Percentiles rank a stretch among this genome's conserved stretches.
These are phyloP conservation scores for Ophiocordyceps sinensis DNA, from an alignment of 2,329 filamentous ascomycete genomes.

Conservation along the genomic window DNA sequence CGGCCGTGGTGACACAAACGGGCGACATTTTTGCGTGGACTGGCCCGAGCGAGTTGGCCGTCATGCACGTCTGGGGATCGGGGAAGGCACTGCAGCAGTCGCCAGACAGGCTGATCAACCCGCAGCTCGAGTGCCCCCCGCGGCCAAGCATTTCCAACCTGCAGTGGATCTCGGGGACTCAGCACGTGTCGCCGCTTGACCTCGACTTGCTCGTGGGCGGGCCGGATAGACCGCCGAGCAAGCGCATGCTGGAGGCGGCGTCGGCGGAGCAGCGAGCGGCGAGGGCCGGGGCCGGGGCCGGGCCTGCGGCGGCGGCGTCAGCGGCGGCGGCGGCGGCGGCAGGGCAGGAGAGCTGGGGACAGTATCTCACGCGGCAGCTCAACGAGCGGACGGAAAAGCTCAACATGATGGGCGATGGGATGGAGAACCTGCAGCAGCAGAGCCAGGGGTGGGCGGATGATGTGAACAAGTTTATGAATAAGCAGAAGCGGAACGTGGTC, in stretches of 20 bases:
- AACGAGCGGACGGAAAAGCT: constrained; percentile 85
- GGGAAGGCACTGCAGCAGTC: constrained; percentile 47
- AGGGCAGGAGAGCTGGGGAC: constrained; percentile 49
- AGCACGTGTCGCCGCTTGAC: constrained; percentile 75
- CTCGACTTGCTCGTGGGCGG: constrained; percentile 86
- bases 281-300: constrained; percentile 19
- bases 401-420: constrained; percentile 66
- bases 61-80: constrained; percentile 75
- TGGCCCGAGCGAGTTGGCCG: constrained; percentile 69
- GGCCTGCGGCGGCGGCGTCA: constrained; percentile 13
- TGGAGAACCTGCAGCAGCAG: constrained; percentile 69
- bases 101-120: constrained; percentile 68
- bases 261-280: constrained; percentile 57
- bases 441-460: constrained; percentile 78
- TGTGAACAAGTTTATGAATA: constrained; percentile 71
- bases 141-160: constrained; percentile 89
- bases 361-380: constrained; percentile 75
- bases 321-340: constrained; percentile 4
- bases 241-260: constrained; percentile 72
- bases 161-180: constrained; percentile 93
- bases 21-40: constrained; percentile 82
- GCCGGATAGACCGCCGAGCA: constrained; percentile 73
- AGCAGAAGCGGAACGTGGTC: constrained; percentile 77
- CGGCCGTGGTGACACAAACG: constrained; percentile 56
- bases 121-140: constrained; percentile 55